Evolutionary conservation across 2,329 filamentous ascomycete species (phyloP).

Genomic region (Conoideocrella luteorostrata): DNA sequence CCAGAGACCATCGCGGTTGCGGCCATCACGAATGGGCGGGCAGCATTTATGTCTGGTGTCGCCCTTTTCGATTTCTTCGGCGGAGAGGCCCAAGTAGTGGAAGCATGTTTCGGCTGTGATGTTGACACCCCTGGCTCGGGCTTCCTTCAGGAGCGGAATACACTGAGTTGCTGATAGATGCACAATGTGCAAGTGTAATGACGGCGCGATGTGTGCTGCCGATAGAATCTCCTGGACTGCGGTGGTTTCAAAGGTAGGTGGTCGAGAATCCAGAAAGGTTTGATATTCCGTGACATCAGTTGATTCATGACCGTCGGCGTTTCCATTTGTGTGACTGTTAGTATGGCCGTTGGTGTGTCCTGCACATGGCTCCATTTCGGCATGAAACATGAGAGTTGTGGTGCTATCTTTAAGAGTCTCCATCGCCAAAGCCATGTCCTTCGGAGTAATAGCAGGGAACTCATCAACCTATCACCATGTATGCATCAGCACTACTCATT

Average conservation of each 20-base stretch:
- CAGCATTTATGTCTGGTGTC: slow-evolving; percentile 95
- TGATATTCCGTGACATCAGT: slow-evolving; percentile 66
- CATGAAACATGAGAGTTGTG: slow-evolving; percentile 97
- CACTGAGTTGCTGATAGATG: slow-evolving; percentile 86
- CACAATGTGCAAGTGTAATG: slow-evolving; percentile 85
- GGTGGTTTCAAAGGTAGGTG: slow-evolving; percentile 83
- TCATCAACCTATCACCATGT: slow-evolving; percentile 65
- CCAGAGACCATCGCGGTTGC: slow-evolving; percentile 85
- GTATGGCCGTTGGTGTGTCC: slow-evolving; percentile 35
- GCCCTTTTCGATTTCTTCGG: slow-evolving; percentile 74
- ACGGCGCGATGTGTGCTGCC: slow-evolving; percentile 71
- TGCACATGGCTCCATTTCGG: slow-evolving; percentile 90
- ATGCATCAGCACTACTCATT: slow-evolving; percentile 1
- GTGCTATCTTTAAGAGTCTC: slow-evolving; percentile 69
- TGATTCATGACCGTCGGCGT: neutral
- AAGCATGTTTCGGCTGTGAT: slow-evolving; percentile 95
- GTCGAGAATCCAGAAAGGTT: slow-evolving; percentile 87
- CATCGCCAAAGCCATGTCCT: slow-evolving; percentile 77
- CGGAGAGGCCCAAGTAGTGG: slow-evolving; percentile 81
- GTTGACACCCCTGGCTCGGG: slow-evolving; percentile 66
- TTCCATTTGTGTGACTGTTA: neutral
- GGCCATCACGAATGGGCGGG: slow-evolving; percentile 75
- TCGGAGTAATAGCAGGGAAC: slow-evolving; percentile 81
- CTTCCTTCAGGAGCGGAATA: slow-evolving; percentile 72
- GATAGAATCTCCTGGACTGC: slow-evolving; percentile 83